Evolutionary conservation across 2,329 filamentous ascomycete genomes (phyloP).

Genomic region (Colletotrichum orbiculare): DNA sequence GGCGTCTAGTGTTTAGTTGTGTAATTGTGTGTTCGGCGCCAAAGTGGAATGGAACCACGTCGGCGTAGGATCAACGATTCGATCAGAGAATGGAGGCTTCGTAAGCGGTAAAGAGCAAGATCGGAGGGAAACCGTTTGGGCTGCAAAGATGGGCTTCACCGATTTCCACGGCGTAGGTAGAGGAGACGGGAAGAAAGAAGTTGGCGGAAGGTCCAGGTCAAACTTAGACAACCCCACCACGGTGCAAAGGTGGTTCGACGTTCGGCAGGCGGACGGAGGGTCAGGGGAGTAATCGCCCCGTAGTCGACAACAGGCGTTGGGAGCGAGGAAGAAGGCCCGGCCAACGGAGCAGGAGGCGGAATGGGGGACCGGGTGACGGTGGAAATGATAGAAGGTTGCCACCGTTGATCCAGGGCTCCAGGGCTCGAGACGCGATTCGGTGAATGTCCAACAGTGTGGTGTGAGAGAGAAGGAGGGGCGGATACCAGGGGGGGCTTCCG

Average conservation of each 20-base stretch:
- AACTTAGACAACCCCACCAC: conserved; percentile 33
- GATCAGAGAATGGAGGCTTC: conserved; percentile 8
- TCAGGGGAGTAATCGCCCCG: conserved; percentile 23
- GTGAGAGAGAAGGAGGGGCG: conserved; percentile 23
- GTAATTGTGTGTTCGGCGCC: conserved; percentile 6
- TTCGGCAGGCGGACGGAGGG: conserved; percentile 28
- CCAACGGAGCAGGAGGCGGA: conserved; percentile 30
- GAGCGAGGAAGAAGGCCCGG: conserved; percentile 22
- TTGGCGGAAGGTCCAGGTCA: conserved; percentile 6
- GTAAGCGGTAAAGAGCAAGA: conserved; percentile 8
- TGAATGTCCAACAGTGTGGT: conserved; percentile 17
- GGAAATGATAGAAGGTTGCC: conserved; percentile 22
- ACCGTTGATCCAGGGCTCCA: conserved; percentile 30
- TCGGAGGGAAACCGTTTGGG: conserved; percentile 14
- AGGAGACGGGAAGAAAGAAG: conserved; percentile 5
- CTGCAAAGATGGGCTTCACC: conserved; percentile 11
- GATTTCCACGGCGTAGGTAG: conserved; percentile 11
- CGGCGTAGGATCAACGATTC: neutral
- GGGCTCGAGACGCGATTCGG: conserved; percentile 4
- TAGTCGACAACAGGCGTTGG: conserved; percentile 20
- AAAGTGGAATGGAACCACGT: conserved; percentile 1
- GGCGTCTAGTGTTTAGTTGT: neutral
- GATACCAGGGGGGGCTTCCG: conserved; percentile 13
- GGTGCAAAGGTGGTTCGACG: conserved; percentile 33
- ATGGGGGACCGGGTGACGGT: conserved; percentile 17